phyloP scores from a whole-genome alignment of 345 rosid species.

The Trapa bicornis region DNA sequence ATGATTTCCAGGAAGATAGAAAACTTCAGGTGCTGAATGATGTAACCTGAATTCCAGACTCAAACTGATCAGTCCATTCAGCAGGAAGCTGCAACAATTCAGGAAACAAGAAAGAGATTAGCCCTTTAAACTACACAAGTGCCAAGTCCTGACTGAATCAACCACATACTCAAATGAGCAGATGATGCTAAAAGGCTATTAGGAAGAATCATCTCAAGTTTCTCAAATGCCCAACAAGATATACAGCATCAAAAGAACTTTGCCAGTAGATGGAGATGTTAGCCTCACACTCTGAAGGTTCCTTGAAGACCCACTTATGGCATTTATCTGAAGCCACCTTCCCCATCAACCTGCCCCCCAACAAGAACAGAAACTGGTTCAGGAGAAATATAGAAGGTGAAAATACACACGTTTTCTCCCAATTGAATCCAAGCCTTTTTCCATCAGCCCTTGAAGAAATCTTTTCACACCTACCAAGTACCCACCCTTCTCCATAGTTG shows the following conservation, averaged over 20 bases:
- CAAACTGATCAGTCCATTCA: conserved; percentile 99
- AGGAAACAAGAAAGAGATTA: conserved; percentile 3
- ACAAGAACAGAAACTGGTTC: not conserved
- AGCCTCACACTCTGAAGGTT: conserved; percentile 91
- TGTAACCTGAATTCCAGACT: conserved; percentile 92
- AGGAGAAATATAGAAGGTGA: not conserved
- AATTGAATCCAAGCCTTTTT: not conserved
- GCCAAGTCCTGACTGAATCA: too few species aligned
- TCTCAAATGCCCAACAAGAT: conserved; percentile 4
- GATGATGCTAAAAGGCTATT: too few species aligned
- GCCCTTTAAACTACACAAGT: not conserved
- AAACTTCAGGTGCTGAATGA: not conserved
- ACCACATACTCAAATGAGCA: too few species aligned
- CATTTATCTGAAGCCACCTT: conserved; percentile 99
- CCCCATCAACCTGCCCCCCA: conserved; percentile 75
- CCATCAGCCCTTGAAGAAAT: too few species aligned
- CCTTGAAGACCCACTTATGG: conserved; percentile 99
- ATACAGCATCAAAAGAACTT: conserved; percentile 98
- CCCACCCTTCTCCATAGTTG: conserved; percentile 99
- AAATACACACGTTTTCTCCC: not conserved
- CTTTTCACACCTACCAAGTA: conserved; percentile 67
- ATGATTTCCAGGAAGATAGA: not conserved
- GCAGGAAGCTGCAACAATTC: conserved; percentile 72
- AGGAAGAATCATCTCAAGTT: too few species aligned
- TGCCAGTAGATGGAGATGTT: conserved; percentile 96